Conservation (phyloP, 352 stramenopile species). For the Salisapilia sapeloensis region DNA sequence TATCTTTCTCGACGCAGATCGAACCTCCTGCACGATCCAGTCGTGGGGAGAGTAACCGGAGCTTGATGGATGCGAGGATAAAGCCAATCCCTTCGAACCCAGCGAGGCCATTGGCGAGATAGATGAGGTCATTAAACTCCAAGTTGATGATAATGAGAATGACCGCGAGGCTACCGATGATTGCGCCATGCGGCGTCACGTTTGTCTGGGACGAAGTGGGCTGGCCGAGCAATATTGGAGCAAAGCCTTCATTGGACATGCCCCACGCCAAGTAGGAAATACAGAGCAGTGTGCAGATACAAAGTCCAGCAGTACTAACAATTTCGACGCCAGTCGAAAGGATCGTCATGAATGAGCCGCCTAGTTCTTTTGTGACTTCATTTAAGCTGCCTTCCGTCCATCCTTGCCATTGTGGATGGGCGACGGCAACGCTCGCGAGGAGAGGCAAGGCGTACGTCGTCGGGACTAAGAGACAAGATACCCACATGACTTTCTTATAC, state of each 20-base stretch:
- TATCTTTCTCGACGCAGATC: too few relatives aligned
- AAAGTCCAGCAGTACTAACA: constrained; percentile 19
- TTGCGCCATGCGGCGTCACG: constrained; percentile 14
- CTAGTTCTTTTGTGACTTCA: constrained; percentile 14
- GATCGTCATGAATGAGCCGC: constrained; percentile 10
- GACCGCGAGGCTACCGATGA: constrained; percentile 35
- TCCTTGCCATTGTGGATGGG: constrained; percentile 19
- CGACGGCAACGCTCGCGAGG: constrained; percentile 11
- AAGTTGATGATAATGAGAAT: constrained; percentile 39
- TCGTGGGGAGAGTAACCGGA: too few relatives aligned
- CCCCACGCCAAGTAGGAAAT: constrained; percentile 33
- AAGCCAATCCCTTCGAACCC: constrained; percentile 21
- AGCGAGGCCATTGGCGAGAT: constrained; percentile 29
- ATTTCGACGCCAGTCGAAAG: constrained; percentile 15
- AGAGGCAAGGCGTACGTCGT: constrained; percentile 27
- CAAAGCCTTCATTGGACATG: constrained; percentile 32
- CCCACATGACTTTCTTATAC: constrained; percentile 23
- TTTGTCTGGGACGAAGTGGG: constrained; percentile 1
- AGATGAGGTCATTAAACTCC: constrained; percentile 25
- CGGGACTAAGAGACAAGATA: constrained; percentile 15
- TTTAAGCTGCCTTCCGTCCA: constrained; percentile 20
- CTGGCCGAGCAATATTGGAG: constrained; percentile 19
- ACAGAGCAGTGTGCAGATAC: constrained; percentile 20
- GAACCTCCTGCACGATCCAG: too few relatives aligned
- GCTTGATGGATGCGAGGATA: constrained; percentile 15